These are phyloP conservation scores for Diaporthe vaccinii DNA, from an alignment of 2,329 filamentous ascomycete species.

Conservation along the genomic window DNA sequence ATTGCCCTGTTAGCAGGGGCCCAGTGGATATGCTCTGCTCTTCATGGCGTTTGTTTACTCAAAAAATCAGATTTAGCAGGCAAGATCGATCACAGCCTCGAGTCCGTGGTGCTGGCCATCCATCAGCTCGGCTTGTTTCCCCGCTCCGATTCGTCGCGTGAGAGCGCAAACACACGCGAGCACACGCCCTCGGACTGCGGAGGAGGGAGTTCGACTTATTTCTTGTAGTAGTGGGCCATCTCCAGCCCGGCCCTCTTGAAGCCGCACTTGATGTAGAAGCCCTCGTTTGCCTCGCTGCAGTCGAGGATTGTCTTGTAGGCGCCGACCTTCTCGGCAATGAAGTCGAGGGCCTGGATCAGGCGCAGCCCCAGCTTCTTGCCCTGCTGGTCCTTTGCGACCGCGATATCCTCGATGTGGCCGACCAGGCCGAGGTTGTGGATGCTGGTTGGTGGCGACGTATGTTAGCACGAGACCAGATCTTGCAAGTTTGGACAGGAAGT, in stretches of 20 bases:
- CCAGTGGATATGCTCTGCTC: too few relatives aligned
- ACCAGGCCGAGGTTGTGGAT: conserved; percentile 87
- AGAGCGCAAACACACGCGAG: background rate
- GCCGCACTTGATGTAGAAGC: conserved; percentile 98
- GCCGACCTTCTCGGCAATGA: conserved; percentile 86
- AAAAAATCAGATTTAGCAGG: background rate
- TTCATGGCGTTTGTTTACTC: background rate
- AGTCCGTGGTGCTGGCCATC: conserved; percentile 32
- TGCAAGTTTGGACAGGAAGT: background rate
- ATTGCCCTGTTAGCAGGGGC: background rate
- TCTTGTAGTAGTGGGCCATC: conserved; percentile 95
- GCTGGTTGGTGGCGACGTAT: conserved; percentile 53
- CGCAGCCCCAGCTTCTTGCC: conserved; percentile 95
- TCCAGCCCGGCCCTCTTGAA: conserved; percentile 92
- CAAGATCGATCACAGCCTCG: conserved; percentile 35
- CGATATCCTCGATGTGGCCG: conserved; percentile 98
- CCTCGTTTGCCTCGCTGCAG: conserved; percentile 95
- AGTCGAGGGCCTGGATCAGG: conserved; percentile 94
- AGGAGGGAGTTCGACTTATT: conserved; percentile 38
- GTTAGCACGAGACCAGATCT: conserved; percentile 21
- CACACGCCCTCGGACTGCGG: background rate
- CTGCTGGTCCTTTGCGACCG: conserved; percentile 93
- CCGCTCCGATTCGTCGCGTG: background rate
- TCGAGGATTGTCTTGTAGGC: conserved; percentile 99
- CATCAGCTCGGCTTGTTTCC: conserved; percentile 31